Evolutionary conservation across 768 basidiomycete genomes (phyloP).

Genomic region (Phallus indusiatus): DNA sequence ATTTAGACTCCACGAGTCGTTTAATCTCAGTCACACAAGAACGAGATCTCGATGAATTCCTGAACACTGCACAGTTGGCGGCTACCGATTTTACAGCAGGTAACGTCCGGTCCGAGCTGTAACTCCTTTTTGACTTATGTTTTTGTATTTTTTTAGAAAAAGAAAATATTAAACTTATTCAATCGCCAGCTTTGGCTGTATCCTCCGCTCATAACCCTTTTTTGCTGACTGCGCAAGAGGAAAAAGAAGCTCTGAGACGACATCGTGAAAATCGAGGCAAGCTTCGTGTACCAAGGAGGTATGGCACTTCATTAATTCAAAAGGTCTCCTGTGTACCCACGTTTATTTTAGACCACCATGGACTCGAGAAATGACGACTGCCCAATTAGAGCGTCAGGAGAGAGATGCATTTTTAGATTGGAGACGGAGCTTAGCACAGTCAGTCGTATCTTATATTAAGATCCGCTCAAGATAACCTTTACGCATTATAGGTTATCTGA

Average conservation of each 20-base stretch:
- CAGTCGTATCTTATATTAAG: constrained; percentile 23
- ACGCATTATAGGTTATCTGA: constrained; percentile 63
- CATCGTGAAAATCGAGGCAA: constrained; percentile 66
- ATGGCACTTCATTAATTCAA: neutral
- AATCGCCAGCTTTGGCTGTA: constrained; percentile 30
- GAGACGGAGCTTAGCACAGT: constrained; percentile 89
- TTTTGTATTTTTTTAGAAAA: constrained; percentile 38
- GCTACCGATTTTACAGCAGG: constrained; percentile 95
- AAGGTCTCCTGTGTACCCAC: neutral
- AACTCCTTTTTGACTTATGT: neutral
- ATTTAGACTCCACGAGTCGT: constrained; percentile 54
- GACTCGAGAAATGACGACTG: constrained; percentile 70
- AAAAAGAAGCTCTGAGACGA: constrained; percentile 59
- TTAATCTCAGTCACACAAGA: constrained; percentile 94
- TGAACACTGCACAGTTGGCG: constrained; percentile 90
- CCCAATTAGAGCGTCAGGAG: constrained; percentile 81
- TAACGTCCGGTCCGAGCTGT: constrained; percentile 24
- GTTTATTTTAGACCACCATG: constrained; percentile 59
- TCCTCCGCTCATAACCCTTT: constrained; percentile 65
- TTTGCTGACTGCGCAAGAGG: constrained; percentile 75
- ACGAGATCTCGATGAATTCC: constrained; percentile 88
- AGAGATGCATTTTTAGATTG: constrained; percentile 87
- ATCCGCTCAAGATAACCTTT: neutral
- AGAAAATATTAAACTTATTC: constrained; percentile 71
- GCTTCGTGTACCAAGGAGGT: constrained; percentile 72